phyloP scores from a whole-genome alignment of 108 stramenopile genomes.

The Pinguiococcus pyrenoidosus region DNA sequence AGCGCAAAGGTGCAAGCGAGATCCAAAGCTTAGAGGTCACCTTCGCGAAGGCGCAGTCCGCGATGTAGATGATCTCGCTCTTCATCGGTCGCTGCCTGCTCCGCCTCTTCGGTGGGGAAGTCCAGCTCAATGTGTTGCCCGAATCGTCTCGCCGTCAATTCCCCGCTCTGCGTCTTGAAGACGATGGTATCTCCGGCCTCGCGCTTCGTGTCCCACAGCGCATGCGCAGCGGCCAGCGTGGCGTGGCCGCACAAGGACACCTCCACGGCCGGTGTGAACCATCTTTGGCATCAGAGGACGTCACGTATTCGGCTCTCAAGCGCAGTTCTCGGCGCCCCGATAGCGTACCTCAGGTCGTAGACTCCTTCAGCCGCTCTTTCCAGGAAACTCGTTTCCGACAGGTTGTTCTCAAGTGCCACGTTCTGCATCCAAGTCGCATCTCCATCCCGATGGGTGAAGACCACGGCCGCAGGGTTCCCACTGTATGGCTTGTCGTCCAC shows the following conservation, averaged over 20 bases:
- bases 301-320: too few species aligned
- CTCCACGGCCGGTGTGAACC: constrained; percentile 54
- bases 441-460: constrained; percentile 50
- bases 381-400: constrained; percentile 84
- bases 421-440: constrained; percentile 58
- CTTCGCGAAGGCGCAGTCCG: too few species aligned
- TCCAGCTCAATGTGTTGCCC: constrained; percentile 17
- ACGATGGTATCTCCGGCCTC: not conserved
- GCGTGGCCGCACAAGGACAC: constrained; percentile 85
- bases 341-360: too few species aligned
- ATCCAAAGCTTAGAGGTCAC: too few species aligned
- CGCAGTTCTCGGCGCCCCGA: too few species aligned
- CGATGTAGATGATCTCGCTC: not conserved
- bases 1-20: too few species aligned
- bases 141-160: constrained; percentile 15
- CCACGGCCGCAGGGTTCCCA: constrained; percentile 92
- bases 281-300: too few species aligned
- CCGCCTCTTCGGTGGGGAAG: constrained; percentile 15
- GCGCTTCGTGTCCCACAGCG: constrained; percentile 25
- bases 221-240: constrained; percentile 34
- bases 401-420: constrained; percentile 80
- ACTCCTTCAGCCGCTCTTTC: too few species aligned
- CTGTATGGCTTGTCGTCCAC: constrained; percentile 44
- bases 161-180: constrained; percentile 30
- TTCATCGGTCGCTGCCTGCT: not conserved